Evolutionary conservation across 2,329 filamentous ascomycete species (phyloP), one percentile per base, ranked within the genome.

Genomic region (Exophiala spinifera): DNA sequence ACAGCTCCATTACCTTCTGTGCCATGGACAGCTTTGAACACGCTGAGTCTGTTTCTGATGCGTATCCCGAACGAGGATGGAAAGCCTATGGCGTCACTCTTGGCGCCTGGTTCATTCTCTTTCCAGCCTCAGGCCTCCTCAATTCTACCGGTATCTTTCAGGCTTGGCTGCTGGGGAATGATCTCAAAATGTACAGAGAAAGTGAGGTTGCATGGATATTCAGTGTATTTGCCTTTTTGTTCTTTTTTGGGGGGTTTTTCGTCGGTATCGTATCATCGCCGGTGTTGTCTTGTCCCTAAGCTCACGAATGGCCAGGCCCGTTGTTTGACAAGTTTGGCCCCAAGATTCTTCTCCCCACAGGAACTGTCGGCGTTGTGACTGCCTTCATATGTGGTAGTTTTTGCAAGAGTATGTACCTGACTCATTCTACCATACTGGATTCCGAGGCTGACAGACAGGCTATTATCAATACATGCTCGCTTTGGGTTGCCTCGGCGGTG

Each of bases 21-120:
- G 23, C 23, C 23, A 25, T 25, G 23, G 23, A 25, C 23, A 25
- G 23, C 23, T 7, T 25, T 25, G 23, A 25, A 7, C 7, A 25
- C 23, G 23, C 23, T 4, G 23, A 7, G 40, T 19, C 40, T 15
- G 40, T 43, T 13, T 17, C 40, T 20, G 40, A 43, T 17, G 40
- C 40, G 23, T 92, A 91, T 64, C 91, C 91, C 0, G 91, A 95
- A 73, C 90, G 90, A 49, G 91, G 91, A 7, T 67, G 82, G 15
- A 73, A 81, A 60, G 89, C 88, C 53, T 96, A 91, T 89, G 78
- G 88, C 8, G 89, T 95, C 23, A 89, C 95, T 3, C 72, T 91
- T 14, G 91, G 90, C 23, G 85, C 85, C 17, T 95, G 91, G 76
- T 82, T 85, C 63, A 86, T 85, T 11, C 82, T 95, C 56, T 77